phyloP scores from a whole-genome alignment of 1,284 basidiomycete genomes.

The Leccinum solheimii region DNA sequence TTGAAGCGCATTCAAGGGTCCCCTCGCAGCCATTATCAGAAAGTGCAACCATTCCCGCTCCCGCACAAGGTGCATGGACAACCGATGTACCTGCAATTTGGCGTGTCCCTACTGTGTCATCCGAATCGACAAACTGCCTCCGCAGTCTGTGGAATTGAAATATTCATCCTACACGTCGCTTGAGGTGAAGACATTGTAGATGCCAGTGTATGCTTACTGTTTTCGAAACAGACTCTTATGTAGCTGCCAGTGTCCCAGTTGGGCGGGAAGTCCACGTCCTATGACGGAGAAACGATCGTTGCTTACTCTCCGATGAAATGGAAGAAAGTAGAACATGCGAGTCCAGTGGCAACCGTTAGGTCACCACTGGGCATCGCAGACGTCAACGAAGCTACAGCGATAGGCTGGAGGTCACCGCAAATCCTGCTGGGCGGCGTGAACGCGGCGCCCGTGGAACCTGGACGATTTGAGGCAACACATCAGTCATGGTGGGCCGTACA shows the following conservation, averaged over 20 bases:
- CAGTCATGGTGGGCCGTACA: constrained; percentile 75
- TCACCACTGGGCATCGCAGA: background rate
- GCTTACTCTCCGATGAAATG: background rate
- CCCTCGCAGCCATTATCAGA: no score
- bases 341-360: background rate
- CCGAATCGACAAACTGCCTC: no score
- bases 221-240: no score
- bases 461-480: constrained; percentile 77
- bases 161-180: no score
- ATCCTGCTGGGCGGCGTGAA: constrained; percentile 73
- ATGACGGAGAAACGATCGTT: background rate
- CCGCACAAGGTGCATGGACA: no score
- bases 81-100: no score
- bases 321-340: background rate
- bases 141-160: no score
- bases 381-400: background rate
- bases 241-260: background rate
- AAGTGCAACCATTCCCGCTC: no score
- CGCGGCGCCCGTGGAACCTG: constrained; percentile 69
- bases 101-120: no score
- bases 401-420: background rate
- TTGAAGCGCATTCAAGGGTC: no score
- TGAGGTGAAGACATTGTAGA: no score
- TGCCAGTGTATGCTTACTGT: no score
- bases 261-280: background rate